Evolutionary conservation across 805 yeast species (phyloP).

Genomic region (Spathaspora boniae): DNA sequence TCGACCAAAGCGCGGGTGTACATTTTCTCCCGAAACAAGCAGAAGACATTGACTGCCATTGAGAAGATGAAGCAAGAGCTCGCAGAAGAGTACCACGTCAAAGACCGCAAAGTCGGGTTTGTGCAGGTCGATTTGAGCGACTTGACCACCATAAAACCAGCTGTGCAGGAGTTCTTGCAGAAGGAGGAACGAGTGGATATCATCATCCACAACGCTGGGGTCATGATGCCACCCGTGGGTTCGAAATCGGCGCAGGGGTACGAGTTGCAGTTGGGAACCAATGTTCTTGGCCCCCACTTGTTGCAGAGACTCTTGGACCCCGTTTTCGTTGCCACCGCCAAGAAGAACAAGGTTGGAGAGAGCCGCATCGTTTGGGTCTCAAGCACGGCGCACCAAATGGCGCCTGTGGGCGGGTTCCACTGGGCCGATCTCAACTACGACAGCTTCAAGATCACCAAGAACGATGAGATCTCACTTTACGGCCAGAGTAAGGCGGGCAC

Average conservation of each 20-base stretch:
- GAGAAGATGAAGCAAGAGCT: constrained; percentile 20
- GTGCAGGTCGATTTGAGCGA: constrained; percentile 33
- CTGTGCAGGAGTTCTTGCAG: constrained; percentile 21
- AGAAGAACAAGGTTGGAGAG: constrained; percentile 10
- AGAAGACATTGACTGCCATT: constrained; percentile 26
- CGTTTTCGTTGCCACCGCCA: constrained; percentile 20
- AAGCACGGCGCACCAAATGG: constrained; percentile 31
- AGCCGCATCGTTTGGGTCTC: constrained; percentile 46
- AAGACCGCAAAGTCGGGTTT: constrained; percentile 9
- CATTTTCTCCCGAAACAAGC: constrained; percentile 31
- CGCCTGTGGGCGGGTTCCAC: constrained; percentile 31
- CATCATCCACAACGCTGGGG: constrained; percentile 24
- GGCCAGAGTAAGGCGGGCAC: constrained; percentile 44
- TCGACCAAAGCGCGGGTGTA: constrained; percentile 32
- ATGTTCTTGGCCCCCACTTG: constrained; percentile 14
- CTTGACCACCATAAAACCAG: constrained; percentile 38
- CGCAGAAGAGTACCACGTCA: constrained; percentile 14
- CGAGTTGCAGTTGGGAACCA: constrained; percentile 29
- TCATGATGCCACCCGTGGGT: constrained; percentile 23
- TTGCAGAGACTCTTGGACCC: constrained; percentile 11
- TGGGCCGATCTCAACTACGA: constrained; percentile 28
- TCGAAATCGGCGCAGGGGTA: constrained; percentile 35
- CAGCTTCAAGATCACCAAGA: constrained; percentile 10
- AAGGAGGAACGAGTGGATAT: constrained; percentile 16
- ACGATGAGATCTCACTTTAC: constrained; percentile 20